Evolutionary conservation across 768 basidiomycete genomes (phyloP).

Genomic region (Ramaria rubella): DNA sequence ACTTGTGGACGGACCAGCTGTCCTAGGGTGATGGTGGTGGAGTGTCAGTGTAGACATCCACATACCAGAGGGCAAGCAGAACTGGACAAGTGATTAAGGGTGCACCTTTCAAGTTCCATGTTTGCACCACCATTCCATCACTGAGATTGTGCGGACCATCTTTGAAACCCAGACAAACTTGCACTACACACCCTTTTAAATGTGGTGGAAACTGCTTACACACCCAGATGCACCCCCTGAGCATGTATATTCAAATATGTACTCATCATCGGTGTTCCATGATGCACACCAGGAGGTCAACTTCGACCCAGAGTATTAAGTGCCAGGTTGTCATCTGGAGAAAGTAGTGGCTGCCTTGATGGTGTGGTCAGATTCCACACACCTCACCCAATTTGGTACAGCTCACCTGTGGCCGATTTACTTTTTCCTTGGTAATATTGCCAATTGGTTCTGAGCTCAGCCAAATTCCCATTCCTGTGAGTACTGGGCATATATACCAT

Average conservation of each 20-base stretch:
- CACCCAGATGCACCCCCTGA: slow-evolving; percentile 11
- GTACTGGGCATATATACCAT: slow-evolving; percentile 39
- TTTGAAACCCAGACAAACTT: slow-evolving; percentile 18
- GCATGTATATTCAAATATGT: slow-evolving; percentile 20
- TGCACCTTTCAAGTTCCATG: slow-evolving; percentile 22
- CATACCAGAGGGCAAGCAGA: slow-evolving; percentile 20
- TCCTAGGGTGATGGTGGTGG: not conserved
- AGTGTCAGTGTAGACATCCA: slow-evolving; percentile 17
- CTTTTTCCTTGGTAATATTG: slow-evolving; percentile 31
- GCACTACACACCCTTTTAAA: slow-evolving; percentile 27
- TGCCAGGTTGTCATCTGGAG: slow-evolving; percentile 21
- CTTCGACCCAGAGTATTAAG: slow-evolving; percentile 11
- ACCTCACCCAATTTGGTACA: slow-evolving; percentile 31
- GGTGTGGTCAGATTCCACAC: slow-evolving; percentile 32
- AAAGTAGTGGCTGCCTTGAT: slow-evolving; percentile 21
- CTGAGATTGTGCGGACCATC: slow-evolving; percentile 20
- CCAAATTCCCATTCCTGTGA: slow-evolving; percentile 29
- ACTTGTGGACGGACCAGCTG: too few relatives aligned
- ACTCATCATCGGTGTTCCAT: slow-evolving; percentile 16
- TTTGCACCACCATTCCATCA: slow-evolving; percentile 21
- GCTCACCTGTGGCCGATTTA: slow-evolving; percentile 32
- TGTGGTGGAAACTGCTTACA: slow-evolving; percentile 17
- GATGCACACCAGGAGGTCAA: slow-evolving; percentile 27
- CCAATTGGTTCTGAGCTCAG: slow-evolving; percentile 32
- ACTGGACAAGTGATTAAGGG: not conserved